Conservation (phyloP, 2,329 filamentous ascomycete species). For the Apiospora rasikravindrae region DNA sequence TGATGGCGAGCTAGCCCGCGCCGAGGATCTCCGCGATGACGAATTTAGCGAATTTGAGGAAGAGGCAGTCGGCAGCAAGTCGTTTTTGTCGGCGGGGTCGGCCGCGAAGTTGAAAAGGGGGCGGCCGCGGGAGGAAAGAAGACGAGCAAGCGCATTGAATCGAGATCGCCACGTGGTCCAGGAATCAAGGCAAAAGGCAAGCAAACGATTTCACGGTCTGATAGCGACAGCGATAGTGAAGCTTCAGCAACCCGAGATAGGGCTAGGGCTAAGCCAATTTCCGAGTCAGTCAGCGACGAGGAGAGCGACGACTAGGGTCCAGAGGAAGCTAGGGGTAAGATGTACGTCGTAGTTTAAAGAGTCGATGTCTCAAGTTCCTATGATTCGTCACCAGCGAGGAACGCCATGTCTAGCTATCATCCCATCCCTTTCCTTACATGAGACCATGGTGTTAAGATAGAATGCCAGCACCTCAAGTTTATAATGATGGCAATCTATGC, state of each 20-base stretch:
- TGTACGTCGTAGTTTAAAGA: background rate
- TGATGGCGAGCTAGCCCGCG: slow-evolving; percentile 25
- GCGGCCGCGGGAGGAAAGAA: background rate
- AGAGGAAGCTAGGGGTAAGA: background rate
- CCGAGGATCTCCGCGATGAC: slow-evolving; percentile 24
- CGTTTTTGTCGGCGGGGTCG: background rate
- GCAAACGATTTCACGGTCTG: background rate
- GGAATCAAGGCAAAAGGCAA: background rate
- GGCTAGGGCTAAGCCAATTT: background rate
- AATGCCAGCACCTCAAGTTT: background rate
- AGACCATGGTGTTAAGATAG: background rate
- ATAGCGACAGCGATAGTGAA: background rate
- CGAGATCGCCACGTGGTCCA: background rate
- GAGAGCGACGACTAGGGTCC: background rate
- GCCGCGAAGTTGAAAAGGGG: background rate
- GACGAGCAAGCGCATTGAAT: background rate
- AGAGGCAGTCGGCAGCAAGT: background rate
- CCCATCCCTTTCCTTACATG: background rate
- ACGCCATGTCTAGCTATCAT: background rate
- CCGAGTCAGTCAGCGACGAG: background rate
- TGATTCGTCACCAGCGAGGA: background rate
- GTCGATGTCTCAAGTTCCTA: background rate
- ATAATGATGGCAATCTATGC: background rate
- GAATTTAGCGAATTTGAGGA: background rate
- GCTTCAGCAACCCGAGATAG: background rate